These are phyloP conservation scores for Chytriomyces hyalinus DNA, from an alignment of 192 early-diverging fungal species.

Conservation along the genomic window DNA sequence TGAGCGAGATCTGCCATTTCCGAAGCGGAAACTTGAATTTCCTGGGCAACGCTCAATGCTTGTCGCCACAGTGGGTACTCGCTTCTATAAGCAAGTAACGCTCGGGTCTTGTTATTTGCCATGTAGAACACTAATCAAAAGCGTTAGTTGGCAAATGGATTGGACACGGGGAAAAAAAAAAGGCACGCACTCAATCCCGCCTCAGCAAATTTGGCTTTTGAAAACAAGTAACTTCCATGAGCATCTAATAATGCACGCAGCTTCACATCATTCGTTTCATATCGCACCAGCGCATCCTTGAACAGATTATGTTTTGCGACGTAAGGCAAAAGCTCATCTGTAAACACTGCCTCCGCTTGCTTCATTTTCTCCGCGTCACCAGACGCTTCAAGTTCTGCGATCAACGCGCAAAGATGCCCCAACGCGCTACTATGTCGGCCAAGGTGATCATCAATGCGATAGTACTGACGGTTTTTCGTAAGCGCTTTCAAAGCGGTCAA, in stretches of 20 bases:
- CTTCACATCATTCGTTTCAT: constrained; percentile 37
- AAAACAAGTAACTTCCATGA: constrained; percentile 71
- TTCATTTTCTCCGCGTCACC: constrained; percentile 1
- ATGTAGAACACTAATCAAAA: constrained; percentile 51
- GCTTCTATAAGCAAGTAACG: constrained; percentile 60
- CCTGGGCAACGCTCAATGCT: constrained; percentile 66
- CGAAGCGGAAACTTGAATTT: constrained; percentile 52
- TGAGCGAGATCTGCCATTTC: constrained; percentile 59
- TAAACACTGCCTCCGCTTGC: constrained; percentile 16
- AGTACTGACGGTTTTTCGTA: constrained; percentile 81
- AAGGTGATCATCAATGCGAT: constrained; percentile 87
- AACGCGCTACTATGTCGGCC: constrained; percentile 72
- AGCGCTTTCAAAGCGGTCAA: constrained; percentile 78
- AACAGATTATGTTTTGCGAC: constrained; percentile 71
- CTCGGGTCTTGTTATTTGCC: constrained; percentile 63
- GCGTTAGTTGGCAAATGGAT: background rate
- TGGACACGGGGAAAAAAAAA: constrained; percentile 1
- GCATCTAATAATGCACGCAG: constrained; percentile 5
- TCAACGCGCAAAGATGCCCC: constrained; percentile 55
- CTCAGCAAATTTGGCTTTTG: constrained; percentile 63
- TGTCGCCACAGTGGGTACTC: constrained; percentile 63
- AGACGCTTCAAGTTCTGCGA: background rate
- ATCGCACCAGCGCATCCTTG: constrained; percentile 61
- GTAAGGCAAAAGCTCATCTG: constrained; percentile 52
- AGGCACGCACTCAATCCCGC: constrained; percentile 50